Evolutionary conservation across 768 basidiomycete species (phyloP), one percentile per base, ranked within the genome.

Genomic region (Tricholoma hemisulphureum): DNA sequence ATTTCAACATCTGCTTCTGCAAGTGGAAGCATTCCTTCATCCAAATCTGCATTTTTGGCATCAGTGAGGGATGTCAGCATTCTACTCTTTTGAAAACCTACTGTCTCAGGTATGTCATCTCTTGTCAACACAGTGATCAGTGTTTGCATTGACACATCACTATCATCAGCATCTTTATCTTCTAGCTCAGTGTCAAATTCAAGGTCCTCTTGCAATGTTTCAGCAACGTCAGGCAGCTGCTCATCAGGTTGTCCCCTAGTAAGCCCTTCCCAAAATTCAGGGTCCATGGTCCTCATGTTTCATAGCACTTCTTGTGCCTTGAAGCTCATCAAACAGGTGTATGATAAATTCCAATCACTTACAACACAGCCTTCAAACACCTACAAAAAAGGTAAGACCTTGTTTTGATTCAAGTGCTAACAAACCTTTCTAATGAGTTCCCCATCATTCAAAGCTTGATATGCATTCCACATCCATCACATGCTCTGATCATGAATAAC

Each of bases 61-160:
- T 50, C 31, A 29, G 49, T 32, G n/a, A 50, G n/a, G 49, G 49
- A 50, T 2, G 9, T 32, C 49, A 50, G 26, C 29, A 16, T 32
- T 29, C 49, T 26, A 29, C 49, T 26, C 26, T 50, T 32, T 29
- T 14, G 20, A 50, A 50, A 29, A 18, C 14, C 26, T 16, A 50
- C 26, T 50, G 49, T 50, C 28, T 50, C 24, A 32, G 26, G 49
- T 29, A 50, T 32, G 31, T 32, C 24, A n/a, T 32, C 49, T 18
- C 31, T 50, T 18, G 31, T 29, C n/a, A 24, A 29, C 8, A 9
- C 31, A 50, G 26, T 32, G 31, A 50, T 20, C 49, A 50, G n/a
- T 50, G 31, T 32, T 28, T 28, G 28, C 49, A 50, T 50, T 50
- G 49, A 32, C 28, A 50, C 31, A 50, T 50, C 49, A 23, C 49